These are phyloP conservation scores for Xylaria venustula DNA, from an alignment of 495 filamentous ascomycete species.

Conservation along the genomic window DNA sequence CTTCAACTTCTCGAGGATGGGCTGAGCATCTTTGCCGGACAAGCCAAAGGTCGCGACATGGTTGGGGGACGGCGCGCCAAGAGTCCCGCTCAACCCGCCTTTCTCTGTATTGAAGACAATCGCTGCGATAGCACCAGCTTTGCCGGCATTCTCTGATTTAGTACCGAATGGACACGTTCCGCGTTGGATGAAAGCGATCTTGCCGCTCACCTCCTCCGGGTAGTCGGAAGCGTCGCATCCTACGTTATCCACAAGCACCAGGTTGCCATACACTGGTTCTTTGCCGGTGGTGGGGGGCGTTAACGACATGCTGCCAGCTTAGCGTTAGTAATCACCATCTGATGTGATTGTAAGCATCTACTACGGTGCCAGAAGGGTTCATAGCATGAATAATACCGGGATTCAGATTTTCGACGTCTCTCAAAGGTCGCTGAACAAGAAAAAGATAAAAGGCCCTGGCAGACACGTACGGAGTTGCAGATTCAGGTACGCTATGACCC, in stretches of 20 bases:
- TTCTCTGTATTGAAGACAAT: conserved; percentile 60
- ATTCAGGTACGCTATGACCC: conserved; percentile 47
- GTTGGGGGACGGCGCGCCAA: conserved; percentile 49
- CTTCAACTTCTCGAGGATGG: conserved; percentile 46
- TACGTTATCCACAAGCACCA: conserved; percentile 44
- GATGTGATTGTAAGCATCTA: no score
- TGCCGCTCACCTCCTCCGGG: conserved; percentile 38
- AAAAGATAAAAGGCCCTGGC: no score
- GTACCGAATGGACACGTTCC: conserved; percentile 60
- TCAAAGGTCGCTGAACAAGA: no score
- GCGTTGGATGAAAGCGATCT: conserved; percentile 57
- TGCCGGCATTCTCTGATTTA: conserved; percentile 56
- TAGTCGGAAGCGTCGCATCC: conserved; percentile 52
- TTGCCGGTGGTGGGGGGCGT: conserved; percentile 59
- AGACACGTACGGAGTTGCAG: conserved; percentile 36
- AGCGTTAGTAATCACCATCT: no score
- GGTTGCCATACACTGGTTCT: conserved; percentile 49
- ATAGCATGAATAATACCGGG: no score
- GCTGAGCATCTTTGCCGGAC: conserved; percentile 48
- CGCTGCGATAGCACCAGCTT: conserved; percentile 58
- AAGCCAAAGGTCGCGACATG: conserved; percentile 60
- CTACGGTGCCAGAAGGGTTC: no score
- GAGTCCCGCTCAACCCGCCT: conserved; percentile 49
- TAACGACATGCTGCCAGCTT: conserved; percentile 45
- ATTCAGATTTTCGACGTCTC: no score